Evolutionary conservation across 306 rosid species (phyloP).

Genomic region (Sindora glabra): DNA sequence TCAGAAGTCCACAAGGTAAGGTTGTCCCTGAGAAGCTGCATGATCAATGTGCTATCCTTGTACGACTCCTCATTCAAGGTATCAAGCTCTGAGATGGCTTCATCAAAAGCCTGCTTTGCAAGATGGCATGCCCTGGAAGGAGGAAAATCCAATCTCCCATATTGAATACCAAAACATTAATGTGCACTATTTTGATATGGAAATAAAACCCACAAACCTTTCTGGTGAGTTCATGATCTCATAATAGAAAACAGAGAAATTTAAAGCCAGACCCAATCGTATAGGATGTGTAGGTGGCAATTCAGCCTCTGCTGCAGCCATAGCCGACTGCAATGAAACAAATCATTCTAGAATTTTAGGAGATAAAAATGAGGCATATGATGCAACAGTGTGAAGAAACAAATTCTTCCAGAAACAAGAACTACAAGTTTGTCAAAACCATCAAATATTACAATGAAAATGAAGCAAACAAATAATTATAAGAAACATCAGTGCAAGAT

Average conservation of each 20-base stretch:
- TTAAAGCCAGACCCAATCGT: slow-evolving; percentile 79
- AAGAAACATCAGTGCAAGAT: too few species aligned
- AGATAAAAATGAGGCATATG: too few species aligned
- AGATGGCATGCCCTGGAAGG: slow-evolving; percentile 40
- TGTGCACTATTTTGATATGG: background rate
- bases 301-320: slow-evolving; percentile 71
- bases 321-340: slow-evolving; percentile 59
- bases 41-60: slow-evolving; percentile 81
- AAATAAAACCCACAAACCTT: slow-evolving; percentile 46
- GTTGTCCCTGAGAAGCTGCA: slow-evolving; percentile 90
- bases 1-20: slow-evolving; percentile 80
- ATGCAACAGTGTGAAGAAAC: too few species aligned
- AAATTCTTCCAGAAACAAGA: background rate
- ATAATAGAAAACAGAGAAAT: slow-evolving; percentile 84
- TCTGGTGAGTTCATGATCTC: slow-evolving; percentile 82
- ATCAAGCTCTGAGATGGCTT: slow-evolving; percentile 41
- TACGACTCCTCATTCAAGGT: slow-evolving; percentile 69
- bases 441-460: too few species aligned
- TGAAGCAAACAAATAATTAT: too few species aligned
- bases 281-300: slow-evolving; percentile 81
- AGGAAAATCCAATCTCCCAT: background rate
- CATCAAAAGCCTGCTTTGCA: slow-evolving; percentile 42
- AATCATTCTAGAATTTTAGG: background rate
- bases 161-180: background rate
- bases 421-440: too few species aligned